These are phyloP conservation scores for Noccaea bulbosa DNA, from an alignment of 345 rosid species.

Conservation along the genomic window DNA sequence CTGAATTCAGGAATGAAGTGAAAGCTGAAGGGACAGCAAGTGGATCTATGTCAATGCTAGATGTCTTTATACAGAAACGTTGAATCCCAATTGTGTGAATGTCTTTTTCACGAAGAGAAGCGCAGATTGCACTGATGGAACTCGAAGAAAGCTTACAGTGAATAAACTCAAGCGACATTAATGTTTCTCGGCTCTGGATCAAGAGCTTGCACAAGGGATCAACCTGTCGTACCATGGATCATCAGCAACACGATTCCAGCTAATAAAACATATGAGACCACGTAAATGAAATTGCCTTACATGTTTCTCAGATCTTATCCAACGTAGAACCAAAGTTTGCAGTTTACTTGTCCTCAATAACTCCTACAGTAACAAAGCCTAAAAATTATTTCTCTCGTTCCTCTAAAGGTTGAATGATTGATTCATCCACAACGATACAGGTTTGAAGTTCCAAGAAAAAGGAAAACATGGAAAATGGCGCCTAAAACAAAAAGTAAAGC, in stretches of 20 bases:
- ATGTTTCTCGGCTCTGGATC: slow-evolving; percentile 62
- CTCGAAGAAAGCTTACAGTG: slow-evolving; percentile 77
- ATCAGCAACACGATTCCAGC: slow-evolving; percentile 17
- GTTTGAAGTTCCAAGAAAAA: slow-evolving; percentile 20
- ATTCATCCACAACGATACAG: slow-evolving; percentile 23
- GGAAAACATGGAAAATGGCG: slow-evolving; percentile 5
- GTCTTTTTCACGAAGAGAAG: slow-evolving; percentile 48
- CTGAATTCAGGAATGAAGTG: slow-evolving; percentile 61
- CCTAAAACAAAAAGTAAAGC: not conserved
- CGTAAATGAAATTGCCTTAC: slow-evolving; percentile 52
- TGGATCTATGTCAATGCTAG: slow-evolving; percentile 56
- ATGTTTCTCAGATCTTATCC: slow-evolving; percentile 73
- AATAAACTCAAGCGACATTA: slow-evolving; percentile 68
- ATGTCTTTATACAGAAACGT: slow-evolving; percentile 57
- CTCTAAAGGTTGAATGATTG: not conserved
- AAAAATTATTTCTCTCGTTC: not conserved
- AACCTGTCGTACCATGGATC: slow-evolving; percentile 55
- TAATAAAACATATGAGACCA: slow-evolving; percentile 20
- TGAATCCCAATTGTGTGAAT: slow-evolving; percentile 51
- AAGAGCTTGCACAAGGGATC: slow-evolving; percentile 71
- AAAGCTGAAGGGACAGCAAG: slow-evolving; percentile 51
- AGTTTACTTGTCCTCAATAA: slow-evolving; percentile 63
- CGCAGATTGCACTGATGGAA: slow-evolving; percentile 54
- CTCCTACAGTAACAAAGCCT: slow-evolving; percentile 53
- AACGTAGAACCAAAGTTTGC: slow-evolving; percentile 61